Conservation (phyloP, 306 rosid species). For the Cucurbita moschata region DNA sequence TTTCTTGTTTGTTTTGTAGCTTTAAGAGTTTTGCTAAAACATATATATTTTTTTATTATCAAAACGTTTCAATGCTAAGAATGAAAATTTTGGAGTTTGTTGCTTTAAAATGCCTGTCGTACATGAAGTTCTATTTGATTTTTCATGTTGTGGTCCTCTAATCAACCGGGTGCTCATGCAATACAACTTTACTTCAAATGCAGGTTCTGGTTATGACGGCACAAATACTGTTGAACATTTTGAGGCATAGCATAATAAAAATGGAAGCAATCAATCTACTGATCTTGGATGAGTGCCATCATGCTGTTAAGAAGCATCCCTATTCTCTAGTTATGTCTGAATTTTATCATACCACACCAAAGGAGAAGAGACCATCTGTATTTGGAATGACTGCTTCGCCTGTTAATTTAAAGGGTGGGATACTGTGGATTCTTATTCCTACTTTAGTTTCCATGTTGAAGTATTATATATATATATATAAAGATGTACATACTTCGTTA, state of each 20-base stretch:
- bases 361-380: constrained; percentile 76
- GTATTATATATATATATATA: background rate
- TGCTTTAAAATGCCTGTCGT: background rate
- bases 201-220: constrained; percentile 99
- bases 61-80: background rate
- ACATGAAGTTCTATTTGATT: background rate
- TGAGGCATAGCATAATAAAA: constrained; percentile 93
- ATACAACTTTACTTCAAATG: constrained; percentile 2
- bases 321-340: constrained; percentile 97
- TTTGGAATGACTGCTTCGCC: constrained; percentile 99
- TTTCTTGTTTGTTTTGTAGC: background rate
- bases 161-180: background rate
- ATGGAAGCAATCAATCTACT: constrained; percentile 85
- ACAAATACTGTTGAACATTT: constrained; percentile 90
- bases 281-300: constrained; percentile 95
- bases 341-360: constrained; percentile 89
- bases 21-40: background rate
- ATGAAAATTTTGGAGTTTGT: background rate
- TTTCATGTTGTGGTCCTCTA: background rate
- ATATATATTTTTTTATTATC: background rate
- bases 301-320: constrained; percentile 97
- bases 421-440: background rate
- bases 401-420: constrained; percentile 80
- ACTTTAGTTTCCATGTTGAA: background rate
- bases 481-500: background rate